Conservation (phyloP, 768 basidiomycete species). For the Xerocomus brunneocitrinus region DNA sequence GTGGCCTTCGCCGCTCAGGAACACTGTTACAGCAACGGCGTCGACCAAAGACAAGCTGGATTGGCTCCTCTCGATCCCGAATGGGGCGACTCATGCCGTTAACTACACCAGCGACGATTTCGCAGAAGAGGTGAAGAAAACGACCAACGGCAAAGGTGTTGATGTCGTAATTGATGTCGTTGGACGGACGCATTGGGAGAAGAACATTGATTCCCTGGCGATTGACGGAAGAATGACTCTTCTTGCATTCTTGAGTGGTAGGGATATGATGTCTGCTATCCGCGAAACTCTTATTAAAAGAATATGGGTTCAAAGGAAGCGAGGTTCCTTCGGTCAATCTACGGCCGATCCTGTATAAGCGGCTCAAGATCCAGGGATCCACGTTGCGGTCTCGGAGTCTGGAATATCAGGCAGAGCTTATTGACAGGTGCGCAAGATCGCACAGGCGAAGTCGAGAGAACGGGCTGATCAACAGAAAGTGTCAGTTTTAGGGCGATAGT, state of each 20-base stretch:
- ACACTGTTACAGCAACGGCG: constrained; percentile 77
- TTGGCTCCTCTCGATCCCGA: constrained; percentile 62
- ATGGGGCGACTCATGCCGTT: constrained; percentile 67
- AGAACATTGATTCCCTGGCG: constrained; percentile 67
- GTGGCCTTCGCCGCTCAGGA: constrained; percentile 35
- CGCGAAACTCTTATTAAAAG: constrained; percentile 19
- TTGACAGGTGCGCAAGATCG: constrained; percentile 43
- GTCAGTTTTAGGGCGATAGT: constrained; percentile 55
- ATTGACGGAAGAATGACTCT: constrained; percentile 73
- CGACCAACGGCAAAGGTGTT: constrained; percentile 66
- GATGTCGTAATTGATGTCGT: constrained; percentile 86
- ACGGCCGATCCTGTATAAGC: constrained; percentile 69
- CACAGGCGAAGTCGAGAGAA: not conserved
- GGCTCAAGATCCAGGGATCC: constrained; percentile 83
- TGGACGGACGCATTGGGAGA: constrained; percentile 66
- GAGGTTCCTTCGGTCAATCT: constrained; percentile 53
- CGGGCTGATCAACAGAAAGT: not conserved
- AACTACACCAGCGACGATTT: constrained; percentile 89
- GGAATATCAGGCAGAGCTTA: constrained; percentile 75
- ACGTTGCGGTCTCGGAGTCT: constrained; percentile 72
- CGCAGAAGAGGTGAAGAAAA: constrained; percentile 61
- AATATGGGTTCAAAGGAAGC: constrained; percentile 38
- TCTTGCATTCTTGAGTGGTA: constrained; percentile 64
- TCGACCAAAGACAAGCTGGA: constrained; percentile 80
- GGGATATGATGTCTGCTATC: constrained; percentile 11